phyloP scores from a whole-genome alignment of 192 early-diverging fungal genomes.

The Umbelopsis ramanniana region DNA sequence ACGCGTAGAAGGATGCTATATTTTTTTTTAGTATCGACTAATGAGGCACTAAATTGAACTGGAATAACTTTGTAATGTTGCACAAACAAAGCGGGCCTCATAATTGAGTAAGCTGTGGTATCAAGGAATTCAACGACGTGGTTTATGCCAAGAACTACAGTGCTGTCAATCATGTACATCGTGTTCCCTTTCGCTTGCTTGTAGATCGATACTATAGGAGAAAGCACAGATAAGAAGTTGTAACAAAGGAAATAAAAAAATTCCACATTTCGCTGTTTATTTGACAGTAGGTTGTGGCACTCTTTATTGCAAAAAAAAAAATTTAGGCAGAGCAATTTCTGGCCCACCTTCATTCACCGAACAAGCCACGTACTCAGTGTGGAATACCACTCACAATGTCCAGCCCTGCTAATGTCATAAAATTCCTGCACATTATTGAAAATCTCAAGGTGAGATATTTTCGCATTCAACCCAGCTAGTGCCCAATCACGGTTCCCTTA shows the following conservation, averaged over 20 bases:
- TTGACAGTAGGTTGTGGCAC: background rate
- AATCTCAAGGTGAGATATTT: constrained; percentile 71
- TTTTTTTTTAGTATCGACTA: constrained; percentile 11
- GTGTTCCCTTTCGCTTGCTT: no score
- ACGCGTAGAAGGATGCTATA: background rate
- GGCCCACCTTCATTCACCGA: no score
- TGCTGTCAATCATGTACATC: no score
- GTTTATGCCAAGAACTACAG: no score
- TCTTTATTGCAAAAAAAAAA: background rate
- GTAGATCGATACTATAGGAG: no score
- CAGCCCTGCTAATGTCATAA: constrained; percentile 47
- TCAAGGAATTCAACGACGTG: background rate
- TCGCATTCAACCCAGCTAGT: background rate
- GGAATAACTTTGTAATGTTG: constrained; percentile 22
- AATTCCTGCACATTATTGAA: constrained; percentile 83
- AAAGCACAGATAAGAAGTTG: no score
- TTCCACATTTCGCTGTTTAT: background rate
- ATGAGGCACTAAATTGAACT: constrained; percentile 12
- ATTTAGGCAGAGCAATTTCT: background rate
- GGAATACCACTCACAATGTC: constrained; percentile 31
- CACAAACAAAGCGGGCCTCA: constrained; percentile 13
- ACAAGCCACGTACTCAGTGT: no score
- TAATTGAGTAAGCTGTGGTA: constrained; percentile 6
- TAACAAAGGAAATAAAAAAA: background rate
- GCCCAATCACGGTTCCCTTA: background rate